Base-by-base conservation (phyloP, 2,329 filamentous ascomycete species). In the Grosmannia penicillata region DNA sequence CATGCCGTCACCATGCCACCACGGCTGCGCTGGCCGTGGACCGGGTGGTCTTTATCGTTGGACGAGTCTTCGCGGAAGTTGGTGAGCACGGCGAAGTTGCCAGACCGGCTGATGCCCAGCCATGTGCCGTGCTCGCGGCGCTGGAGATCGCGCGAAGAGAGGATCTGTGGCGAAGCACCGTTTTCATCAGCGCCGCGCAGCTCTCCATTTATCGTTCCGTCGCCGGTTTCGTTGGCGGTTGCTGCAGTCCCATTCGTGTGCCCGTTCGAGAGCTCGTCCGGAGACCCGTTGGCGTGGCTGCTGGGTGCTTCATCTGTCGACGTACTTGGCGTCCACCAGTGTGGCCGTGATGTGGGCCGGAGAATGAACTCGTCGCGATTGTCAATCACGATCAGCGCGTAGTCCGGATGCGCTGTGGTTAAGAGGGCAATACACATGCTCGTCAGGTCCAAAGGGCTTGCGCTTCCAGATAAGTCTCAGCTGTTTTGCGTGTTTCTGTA, bases 381-480 rank as follows among this genome's bases (percentile, higher is more conserved):
- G 59, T 86, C 75, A 53, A 86, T 64, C 43, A 83, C 60, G 49
- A 89, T 80, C 43, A 87, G 66, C 21, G 78, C 69, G 57, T 87
- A 87, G 47, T 70, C 64, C 9, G 82, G 82, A 53, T 87, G 82
- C 33, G 78, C 69, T 15, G 81, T 87, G 21, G 81, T 83, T 42
- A 84, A 62, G 33, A 87, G 63, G 35, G 75, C 77, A 59, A 87
- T 86, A 54, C 82, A 87, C 82, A 87, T 87, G 40, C 36, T 56
- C 15, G 31, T 15, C n/a, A n/a, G n/a, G n/a, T n/a, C n/a, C n/a
- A n/a, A n/a, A n/a, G n/a, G n/a, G n/a, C n/a, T n/a, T n/a, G n/a
- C n/a, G n/a, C n/a, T n/a, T n/a, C n/a, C n/a, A n/a, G n/a, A n/a
- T 25, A 7, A 25, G 7, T 25, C 24, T 25, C 24, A 25, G 24